These are phyloP conservation scores for Globisporangium megalacanthum DNA, from an alignment of 352 stramenopile species.

Conservation along the genomic window DNA sequence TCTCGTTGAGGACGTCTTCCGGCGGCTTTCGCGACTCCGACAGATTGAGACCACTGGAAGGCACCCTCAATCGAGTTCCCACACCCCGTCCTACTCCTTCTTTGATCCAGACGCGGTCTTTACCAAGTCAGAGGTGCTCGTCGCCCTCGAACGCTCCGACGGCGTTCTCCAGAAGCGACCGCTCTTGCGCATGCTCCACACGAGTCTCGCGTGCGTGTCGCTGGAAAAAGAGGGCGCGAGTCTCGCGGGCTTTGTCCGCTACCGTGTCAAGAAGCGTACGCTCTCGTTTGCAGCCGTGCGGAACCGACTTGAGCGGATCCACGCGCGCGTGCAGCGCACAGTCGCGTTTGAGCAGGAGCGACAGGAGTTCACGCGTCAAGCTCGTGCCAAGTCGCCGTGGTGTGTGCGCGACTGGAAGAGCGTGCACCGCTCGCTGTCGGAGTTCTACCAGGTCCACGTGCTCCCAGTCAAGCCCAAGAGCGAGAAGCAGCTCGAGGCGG, in stretches of 20 bases:
- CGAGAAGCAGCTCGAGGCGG: constrained; percentile 33
- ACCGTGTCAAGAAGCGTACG: constrained; percentile 40
- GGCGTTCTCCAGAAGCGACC: constrained; percentile 47
- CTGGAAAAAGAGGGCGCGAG: constrained; percentile 49
- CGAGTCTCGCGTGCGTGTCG: constrained; percentile 44
- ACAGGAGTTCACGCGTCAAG: constrained; percentile 36
- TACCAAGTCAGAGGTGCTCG: constrained; percentile 51
- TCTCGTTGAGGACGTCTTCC: constrained; percentile 55
- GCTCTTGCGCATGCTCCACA: constrained; percentile 50
- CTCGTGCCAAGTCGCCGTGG: constrained; percentile 44
- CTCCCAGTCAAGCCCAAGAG: constrained; percentile 36
- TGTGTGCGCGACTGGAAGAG: constrained; percentile 49
- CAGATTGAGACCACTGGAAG: constrained; percentile 12
- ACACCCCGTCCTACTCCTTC: neutral
- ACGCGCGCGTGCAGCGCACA: constrained; percentile 23
- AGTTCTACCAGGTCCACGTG: constrained; percentile 48
- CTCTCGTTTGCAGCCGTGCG: constrained; percentile 24
- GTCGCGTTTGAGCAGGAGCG: constrained; percentile 34
- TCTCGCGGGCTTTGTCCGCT: constrained; percentile 42
- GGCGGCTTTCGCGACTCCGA: constrained; percentile 21
- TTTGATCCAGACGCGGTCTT: constrained; percentile 36
- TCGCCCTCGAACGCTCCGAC: constrained; percentile 30
- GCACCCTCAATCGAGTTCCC: constrained; percentile 2
- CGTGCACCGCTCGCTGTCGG: constrained; percentile 32
- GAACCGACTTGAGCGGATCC: constrained; percentile 23